Evolutionary conservation across 352 stramenopile genomes (phyloP), one percentile per base, ranked within the genome.

Genomic region (Aphanomyces stellatus): DNA sequence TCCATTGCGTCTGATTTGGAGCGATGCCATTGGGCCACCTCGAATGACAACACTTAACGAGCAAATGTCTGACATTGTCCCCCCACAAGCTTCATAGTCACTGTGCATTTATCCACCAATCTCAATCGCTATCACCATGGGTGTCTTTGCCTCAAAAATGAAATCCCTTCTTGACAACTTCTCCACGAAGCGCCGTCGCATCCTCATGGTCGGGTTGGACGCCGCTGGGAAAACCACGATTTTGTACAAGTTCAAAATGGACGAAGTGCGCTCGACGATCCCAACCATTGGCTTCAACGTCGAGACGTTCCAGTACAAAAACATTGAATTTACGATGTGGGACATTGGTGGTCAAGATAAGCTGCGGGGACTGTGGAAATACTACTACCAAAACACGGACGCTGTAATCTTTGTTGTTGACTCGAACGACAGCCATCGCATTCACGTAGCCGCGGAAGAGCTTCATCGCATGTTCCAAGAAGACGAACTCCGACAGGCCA

Each of bases 271-370:
- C 46, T 62, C 62, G 15, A 69, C 67, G 1, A 65, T 40, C 4
- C 67, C 67, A 17, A 72, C 67, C 0, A 72, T 72, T 24, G 67
- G 67, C 19, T 65, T 65, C 35, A 72, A 72, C 53, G 67, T 72
- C 8, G 51, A 72, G 17, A 42, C 40, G 11, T 62, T 72, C 65
- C 35, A 72, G 25, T 71, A 51, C 53, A 65, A 65, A 4, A 56
- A 69, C 30, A 37, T 72, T n/a, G 64, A 49, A 7, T 51, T 72
- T 24, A 65, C 55, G 19, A 62, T 72, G 17, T 72, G 67, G 67
- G 67, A 72, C 46, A 22, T 72, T 48, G n/a, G 62, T 15, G 67
- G 67, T 30, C 67, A 72, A 41, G 67, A 72, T 11, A 67, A 67
- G 49, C 57, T 67, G 4, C 60, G 60, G n/a, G 24, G 19, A 10